These are phyloP conservation scores for Anthostomella pinea DNA, from an alignment of 2,329 filamentous ascomycete species.

Conservation along the genomic window DNA sequence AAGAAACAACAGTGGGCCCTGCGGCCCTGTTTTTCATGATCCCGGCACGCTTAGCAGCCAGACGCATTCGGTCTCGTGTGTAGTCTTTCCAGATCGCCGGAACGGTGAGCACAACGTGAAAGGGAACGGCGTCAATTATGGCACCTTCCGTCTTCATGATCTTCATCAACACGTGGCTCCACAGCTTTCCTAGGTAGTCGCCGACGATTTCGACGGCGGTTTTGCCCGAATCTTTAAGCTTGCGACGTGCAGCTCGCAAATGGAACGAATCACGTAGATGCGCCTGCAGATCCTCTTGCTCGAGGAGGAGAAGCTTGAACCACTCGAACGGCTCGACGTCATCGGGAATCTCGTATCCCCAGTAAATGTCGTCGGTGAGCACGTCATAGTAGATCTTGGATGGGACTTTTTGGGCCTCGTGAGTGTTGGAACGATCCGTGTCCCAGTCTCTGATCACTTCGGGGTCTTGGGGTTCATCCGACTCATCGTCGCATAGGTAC, in stretches of 20 bases:
- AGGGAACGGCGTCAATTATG: conserved; percentile 7
- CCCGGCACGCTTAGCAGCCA: conserved; percentile 34
- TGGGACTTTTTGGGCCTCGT: conserved; percentile 8
- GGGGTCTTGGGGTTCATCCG: background rate
- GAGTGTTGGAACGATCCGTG: too few relatives aligned
- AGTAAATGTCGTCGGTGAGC: conserved; percentile 8
- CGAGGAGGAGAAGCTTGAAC: conserved; percentile 42
- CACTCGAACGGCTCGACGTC: conserved; percentile 30
- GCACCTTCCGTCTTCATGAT: conserved; percentile 5
- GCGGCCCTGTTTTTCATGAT: conserved; percentile 29
- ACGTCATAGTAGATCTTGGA: conserved; percentile 5
- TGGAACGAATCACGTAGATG: conserved; percentile 17
- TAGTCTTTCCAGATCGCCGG: conserved; percentile 17
- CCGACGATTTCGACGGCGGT: conserved; percentile 10
- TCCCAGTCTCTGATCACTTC: conserved; percentile 6
- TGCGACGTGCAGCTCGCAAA: conserved; percentile 6
- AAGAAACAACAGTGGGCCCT: conserved; percentile 31
- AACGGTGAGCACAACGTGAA: conserved; percentile 15
- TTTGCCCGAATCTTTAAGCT: conserved; percentile 10
- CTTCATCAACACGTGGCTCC: conserved; percentile 10
- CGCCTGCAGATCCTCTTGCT: conserved; percentile 28
- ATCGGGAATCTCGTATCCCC: conserved; percentile 33
- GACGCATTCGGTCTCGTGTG: conserved; percentile 33
- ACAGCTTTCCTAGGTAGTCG: conserved; percentile 14
- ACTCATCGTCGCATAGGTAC: conserved; percentile 2